Evolutionary conservation across 495 filamentous ascomycete genomes (phyloP).

Genomic region (Massariosphaeria phaeospora): DNA sequence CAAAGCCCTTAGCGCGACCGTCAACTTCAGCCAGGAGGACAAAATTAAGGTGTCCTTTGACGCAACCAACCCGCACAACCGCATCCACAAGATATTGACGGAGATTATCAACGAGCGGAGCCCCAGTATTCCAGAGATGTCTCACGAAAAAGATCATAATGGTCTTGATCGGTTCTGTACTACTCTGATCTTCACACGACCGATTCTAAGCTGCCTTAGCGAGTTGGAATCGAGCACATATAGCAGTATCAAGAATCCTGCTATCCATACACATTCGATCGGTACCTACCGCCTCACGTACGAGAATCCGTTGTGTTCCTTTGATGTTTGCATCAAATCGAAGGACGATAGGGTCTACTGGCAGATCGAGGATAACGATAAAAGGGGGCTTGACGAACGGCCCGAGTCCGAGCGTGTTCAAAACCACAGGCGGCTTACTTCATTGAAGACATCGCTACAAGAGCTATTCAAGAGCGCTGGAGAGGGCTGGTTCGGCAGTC

Average conservation of each 20-base stretch:
- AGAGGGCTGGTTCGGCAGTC: conserved; percentile 37
- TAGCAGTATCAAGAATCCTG: conserved; percentile 5
- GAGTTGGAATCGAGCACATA: conserved; percentile 42
- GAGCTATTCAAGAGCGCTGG: conserved; percentile 25
- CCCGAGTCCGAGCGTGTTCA: conserved; percentile 9
- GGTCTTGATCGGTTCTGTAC: conserved; percentile 54
- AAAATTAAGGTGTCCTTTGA: conserved; percentile 51
- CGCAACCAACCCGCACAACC: conserved; percentile 66
- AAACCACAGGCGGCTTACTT: conserved; percentile 11
- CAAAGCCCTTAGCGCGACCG: conserved; percentile 30
- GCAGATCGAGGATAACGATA: conserved; percentile 30
- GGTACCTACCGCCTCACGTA: conserved; percentile 36
- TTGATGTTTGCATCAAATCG: conserved; percentile 28
- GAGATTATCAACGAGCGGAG: conserved; percentile 54
- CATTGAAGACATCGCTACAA: conserved; percentile 23
- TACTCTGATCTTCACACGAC: conserved; percentile 58
- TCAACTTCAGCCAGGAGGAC: conserved; percentile 38
- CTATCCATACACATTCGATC: conserved; percentile 22
- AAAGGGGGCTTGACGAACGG: not conserved
- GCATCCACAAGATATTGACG: conserved; percentile 61
- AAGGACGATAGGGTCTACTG: conserved; percentile 29
- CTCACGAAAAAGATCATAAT: conserved; percentile 20
- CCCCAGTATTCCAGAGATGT: not conserved
- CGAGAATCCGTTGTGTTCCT: conserved; percentile 28
- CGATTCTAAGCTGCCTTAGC: conserved; percentile 62